Evolutionary conservation across 1,284 basidiomycete genomes (phyloP), one percentile per base, ranked within the genome.

Genomic region (Sporisorium iseilematis-ciliati): DNA sequence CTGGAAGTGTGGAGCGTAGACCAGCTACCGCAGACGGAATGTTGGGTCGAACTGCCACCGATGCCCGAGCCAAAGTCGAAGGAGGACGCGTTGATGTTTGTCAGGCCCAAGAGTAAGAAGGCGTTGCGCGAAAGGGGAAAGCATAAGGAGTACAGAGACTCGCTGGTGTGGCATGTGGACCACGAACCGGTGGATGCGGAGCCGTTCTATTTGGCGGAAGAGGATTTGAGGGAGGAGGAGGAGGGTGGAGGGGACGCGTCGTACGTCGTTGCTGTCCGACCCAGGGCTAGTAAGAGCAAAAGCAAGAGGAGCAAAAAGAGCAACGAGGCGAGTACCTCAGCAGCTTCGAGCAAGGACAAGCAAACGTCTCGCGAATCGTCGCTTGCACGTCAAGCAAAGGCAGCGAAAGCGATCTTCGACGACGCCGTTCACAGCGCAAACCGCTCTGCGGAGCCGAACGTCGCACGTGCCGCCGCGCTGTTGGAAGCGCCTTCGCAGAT

Each of bases 11-110:
- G 62, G 67, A 31, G 54, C 33, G 61, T 35, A 14, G 11, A 57
- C 1, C n/a, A 43, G 41, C 18, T 11, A 14, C 48, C 45, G 21
- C 29, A 54, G 35, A 18, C 42, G 23, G 52, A 56, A 18, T 67
- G 64, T 38, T 66, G 61, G 64, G 70, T 73, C 11, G 64, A 73
- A 29, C 29, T 73, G 4, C 63, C 66, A 3, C 51, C 14, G 14
- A 12, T 38, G 20, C 42, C 46, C 10, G 21, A 16, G 0, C 40
- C 25, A 10, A 7, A n/a, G 6, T 23, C 35, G 18, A 20, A 31
- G n/a, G 68, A 71, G 45, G 62, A 71, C 25, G 38, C 20, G n/a
- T 21, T 71, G 55, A 11, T 48, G 16, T 68, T 73, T 31, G 11
- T 67, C 38, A 41, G 55, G 20, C 70, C 70, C 1, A 57, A 29